phyloP scores from a whole-genome alignment of 495 filamentous ascomycete species.

The Neurospora intermedia region DNA sequence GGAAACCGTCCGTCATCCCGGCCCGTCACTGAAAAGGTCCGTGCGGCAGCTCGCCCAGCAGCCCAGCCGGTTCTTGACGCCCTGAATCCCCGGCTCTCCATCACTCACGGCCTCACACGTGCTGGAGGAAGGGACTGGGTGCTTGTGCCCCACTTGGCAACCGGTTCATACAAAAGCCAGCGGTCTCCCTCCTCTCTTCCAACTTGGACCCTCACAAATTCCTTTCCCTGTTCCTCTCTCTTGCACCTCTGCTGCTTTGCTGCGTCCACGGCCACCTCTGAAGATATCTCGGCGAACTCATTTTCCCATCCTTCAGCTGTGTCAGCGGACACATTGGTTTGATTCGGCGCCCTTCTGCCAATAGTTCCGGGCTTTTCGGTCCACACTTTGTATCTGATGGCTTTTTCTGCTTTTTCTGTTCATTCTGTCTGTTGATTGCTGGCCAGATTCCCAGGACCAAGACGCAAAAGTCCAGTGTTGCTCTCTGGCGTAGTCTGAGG shows the following conservation, averaged over 20 bases:
- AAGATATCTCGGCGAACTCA: neutral
- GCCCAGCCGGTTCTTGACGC: too few relatives aligned
- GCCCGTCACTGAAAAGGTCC: neutral
- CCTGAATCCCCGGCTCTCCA: neutral
- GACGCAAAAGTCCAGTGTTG: neutral
- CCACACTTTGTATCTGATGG: neutral
- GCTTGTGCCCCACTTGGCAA: slow-evolving; percentile 8
- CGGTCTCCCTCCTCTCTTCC: slow-evolving; percentile 7
- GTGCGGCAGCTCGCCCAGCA: neutral
- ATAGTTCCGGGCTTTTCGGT: neutral
- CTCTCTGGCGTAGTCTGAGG: neutral
- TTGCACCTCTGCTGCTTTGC: neutral
- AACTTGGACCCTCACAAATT: neutral
- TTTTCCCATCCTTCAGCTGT: neutral
- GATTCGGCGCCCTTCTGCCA: neutral
- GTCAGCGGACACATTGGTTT: neutral
- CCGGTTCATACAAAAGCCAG: slow-evolving; percentile 20
- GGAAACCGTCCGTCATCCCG: neutral
- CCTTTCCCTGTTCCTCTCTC: neutral
- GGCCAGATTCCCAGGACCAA: neutral
- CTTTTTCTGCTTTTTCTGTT: neutral
- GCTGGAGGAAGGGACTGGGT: slow-evolving; percentile 1
- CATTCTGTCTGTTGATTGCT: neutral
- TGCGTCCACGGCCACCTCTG: neutral
- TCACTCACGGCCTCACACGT: slow-evolving; percentile 9